Evolutionary conservation across 495 filamentous ascomycete genomes (phyloP).

Genomic region (Paragyromitra xinjiangensis): DNA sequence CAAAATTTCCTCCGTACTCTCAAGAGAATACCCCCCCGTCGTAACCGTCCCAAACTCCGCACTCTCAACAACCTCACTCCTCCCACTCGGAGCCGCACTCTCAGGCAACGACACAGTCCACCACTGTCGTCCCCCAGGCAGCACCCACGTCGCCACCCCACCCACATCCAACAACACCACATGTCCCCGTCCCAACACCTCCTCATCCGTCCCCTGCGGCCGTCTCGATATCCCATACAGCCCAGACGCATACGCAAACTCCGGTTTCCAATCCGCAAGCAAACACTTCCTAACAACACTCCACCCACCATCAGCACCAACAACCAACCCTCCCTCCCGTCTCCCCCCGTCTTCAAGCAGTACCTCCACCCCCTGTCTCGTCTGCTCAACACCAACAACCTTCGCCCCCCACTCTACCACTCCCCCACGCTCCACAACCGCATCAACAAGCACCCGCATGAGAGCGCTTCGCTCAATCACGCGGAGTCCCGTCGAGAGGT

Average conservation of each 20-base stretch:
- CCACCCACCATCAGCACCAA: slow-evolving; percentile 71
- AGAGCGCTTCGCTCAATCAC: slow-evolving; percentile 34
- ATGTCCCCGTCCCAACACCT: slow-evolving; percentile 31
- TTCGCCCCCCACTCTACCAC: slow-evolving; percentile 21
- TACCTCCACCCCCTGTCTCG: slow-evolving; percentile 49
- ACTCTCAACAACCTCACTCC: background rate
- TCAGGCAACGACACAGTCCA: slow-evolving; percentile 47
- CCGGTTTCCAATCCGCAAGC: slow-evolving; percentile 57
- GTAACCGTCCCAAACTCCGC: slow-evolving; percentile 27
- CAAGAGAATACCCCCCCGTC: slow-evolving; percentile 49
- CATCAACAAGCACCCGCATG: slow-evolving; percentile 26
- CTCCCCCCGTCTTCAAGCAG: slow-evolving; percentile 57
- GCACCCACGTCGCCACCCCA: slow-evolving; percentile 48
- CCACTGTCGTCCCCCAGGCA: slow-evolving; percentile 48
- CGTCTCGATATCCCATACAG: slow-evolving; percentile 52
- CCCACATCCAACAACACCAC: slow-evolving; percentile 49
- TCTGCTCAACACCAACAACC: slow-evolving; percentile 19
- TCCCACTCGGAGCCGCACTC: slow-evolving; percentile 9
- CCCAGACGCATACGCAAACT: slow-evolving; percentile 31
- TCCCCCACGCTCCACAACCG: slow-evolving; percentile 29
- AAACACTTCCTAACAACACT: slow-evolving; percentile 63
- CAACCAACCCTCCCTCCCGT: slow-evolving; percentile 64
- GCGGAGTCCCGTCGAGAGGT: slow-evolving; percentile 21
- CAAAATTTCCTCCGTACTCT: slow-evolving; percentile 47
- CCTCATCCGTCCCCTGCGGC: slow-evolving; percentile 15